A percentile compares a stretch with the other conserved stretches of the same genome.
Evolutionary conservation across 345 rosid genomes (phyloP).

Genomic region (Camelina sativa): DNA sequence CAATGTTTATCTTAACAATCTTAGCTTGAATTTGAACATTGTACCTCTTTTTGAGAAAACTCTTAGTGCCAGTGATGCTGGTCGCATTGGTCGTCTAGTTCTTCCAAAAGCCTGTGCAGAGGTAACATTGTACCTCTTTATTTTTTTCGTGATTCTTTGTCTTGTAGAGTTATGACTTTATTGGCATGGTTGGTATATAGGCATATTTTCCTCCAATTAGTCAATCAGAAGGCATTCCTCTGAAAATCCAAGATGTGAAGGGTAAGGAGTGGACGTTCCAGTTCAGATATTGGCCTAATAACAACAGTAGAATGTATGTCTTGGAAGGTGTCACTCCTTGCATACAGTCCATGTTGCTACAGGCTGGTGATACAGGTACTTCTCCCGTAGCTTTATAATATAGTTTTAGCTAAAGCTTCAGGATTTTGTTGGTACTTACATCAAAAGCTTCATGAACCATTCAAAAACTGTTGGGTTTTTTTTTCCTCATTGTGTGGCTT

Average conservation of each 20-base stretch:
- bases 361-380: slow-evolving; percentile 91
- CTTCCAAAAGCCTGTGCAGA: slow-evolving; percentile 98
- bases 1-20: slow-evolving; percentile 36
- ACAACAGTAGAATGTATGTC: slow-evolving; percentile 98
- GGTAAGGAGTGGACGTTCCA: slow-evolving; percentile 96
- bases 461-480: slow-evolving; percentile 9
- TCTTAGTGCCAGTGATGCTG: slow-evolving; percentile 97
- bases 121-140: slow-evolving; percentile 51
- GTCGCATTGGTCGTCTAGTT: slow-evolving; percentile 94
- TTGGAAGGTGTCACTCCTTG: slow-evolving; percentile 98
- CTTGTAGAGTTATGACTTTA: slow-evolving; percentile 30
- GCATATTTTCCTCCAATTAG: slow-evolving; percentile 91
- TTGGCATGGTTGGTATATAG: slow-evolving; percentile 50
- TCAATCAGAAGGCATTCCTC: slow-evolving; percentile 91
- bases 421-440: neutral
- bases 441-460: neutral
- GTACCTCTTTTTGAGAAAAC: slow-evolving; percentile 94
- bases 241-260: slow-evolving; percentile 81
- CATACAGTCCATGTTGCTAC: slow-evolving; percentile 88
- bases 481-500: slow-evolving; percentile 17
- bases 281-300: slow-evolving; percentile 99
- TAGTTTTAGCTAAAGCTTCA: slow-evolving; percentile 20
- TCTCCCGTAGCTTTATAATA: slow-evolving; percentile 10
- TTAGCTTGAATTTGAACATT: slow-evolving; percentile 74
- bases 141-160: neutral